A percentile compares a stretch with the other conserved stretches of the same genome.
phyloP scores from a whole-genome alignment of 768 basidiomycete species.

The Amanita inopinata region DNA sequence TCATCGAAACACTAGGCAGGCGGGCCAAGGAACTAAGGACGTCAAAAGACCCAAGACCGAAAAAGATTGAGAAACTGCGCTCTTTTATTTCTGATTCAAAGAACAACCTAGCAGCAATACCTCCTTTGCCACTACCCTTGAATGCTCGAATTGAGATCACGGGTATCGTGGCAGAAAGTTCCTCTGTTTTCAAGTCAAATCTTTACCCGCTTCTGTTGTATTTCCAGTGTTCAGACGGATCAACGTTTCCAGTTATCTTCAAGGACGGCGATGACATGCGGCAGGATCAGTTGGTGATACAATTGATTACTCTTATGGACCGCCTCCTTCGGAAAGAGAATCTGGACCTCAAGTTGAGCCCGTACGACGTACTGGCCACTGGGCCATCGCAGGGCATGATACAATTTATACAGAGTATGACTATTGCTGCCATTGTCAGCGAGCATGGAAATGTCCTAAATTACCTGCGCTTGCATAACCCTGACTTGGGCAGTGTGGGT shows the following conservation, averaged over 20 bases:
- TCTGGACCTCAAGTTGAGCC: slow-evolving; percentile 82
- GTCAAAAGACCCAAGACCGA: slow-evolving; percentile 89
- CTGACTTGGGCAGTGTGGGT: slow-evolving; percentile 91
- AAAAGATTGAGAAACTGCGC: slow-evolving; percentile 96
- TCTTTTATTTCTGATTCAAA: slow-evolving; percentile 77
- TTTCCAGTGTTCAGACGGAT: slow-evolving; percentile 77
- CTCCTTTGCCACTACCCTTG: slow-evolving; percentile 80
- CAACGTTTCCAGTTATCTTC: slow-evolving; percentile 92
- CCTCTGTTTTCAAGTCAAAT: slow-evolving; percentile 95
- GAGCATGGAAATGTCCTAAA: slow-evolving; percentile 85
- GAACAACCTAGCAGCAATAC: slow-evolving; percentile 70
- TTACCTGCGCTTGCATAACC: slow-evolving; percentile 77
- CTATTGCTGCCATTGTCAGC: slow-evolving; percentile 88
- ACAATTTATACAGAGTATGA: slow-evolving; percentile 94
- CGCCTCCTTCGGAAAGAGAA: slow-evolving; percentile 88
- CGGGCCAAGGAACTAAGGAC: slow-evolving; percentile 80
- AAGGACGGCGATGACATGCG: slow-evolving; percentile 99
- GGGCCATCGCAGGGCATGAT: slow-evolving; percentile 90
- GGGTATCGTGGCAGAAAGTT: slow-evolving; percentile 86
- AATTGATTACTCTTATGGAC: slow-evolving; percentile 99
- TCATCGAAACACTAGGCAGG: slow-evolving; percentile 78
- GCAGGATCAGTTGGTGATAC: slow-evolving; percentile 96
- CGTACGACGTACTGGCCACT: slow-evolving; percentile 90
- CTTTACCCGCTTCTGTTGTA: slow-evolving; percentile 86
- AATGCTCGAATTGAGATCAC: slow-evolving; percentile 80